phyloP scores from a whole-genome alignment of 352 stramenopile species.

The Phytophthora brassicae region DNA sequence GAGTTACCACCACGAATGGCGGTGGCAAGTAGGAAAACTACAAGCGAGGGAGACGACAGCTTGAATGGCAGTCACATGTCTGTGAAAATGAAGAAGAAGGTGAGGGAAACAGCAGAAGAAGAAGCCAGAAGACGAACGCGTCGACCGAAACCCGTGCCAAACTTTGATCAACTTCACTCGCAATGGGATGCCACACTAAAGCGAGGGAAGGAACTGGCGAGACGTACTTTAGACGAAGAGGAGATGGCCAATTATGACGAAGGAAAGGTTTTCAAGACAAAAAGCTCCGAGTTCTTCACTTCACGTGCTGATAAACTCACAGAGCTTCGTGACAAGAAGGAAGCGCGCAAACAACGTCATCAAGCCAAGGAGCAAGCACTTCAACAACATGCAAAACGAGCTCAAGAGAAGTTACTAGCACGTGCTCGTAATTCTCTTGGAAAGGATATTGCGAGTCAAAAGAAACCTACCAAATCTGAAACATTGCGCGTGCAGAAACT shows the following conservation, averaged over 20 bases:
- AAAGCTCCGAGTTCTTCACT: constrained; percentile 47
- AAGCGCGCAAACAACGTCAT: constrained; percentile 44
- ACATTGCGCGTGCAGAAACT: constrained; percentile 55
- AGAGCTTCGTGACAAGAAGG: constrained; percentile 48
- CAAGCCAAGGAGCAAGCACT: constrained; percentile 41
- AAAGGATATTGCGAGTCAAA: constrained; percentile 11
- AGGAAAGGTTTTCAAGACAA: constrained; percentile 4
- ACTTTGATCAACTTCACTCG: constrained; percentile 63
- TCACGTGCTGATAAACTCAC: constrained; percentile 42
- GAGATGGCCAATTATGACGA: neutral
- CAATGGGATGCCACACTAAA: constrained; percentile 55
- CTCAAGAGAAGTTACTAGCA: constrained; percentile 43
- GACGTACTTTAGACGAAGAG: constrained; percentile 23
- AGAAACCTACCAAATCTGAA: constrained; percentile 51
- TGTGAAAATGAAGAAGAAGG: constrained; percentile 54
- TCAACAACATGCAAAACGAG: constrained; percentile 23
- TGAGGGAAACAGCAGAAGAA: constrained; percentile 44
- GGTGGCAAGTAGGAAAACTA: constrained; percentile 19
- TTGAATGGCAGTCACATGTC: constrained; percentile 27
- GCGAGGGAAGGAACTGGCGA: constrained; percentile 28
- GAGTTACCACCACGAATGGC: constrained; percentile 59
- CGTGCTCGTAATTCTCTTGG: constrained; percentile 19
- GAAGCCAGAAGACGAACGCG: constrained; percentile 26
- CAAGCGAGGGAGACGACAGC: neutral
- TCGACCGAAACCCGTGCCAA: constrained; percentile 54